Conservation (phyloP, 2,329 filamentous ascomycete genomes). For the Salinomyces thailandicus region DNA sequence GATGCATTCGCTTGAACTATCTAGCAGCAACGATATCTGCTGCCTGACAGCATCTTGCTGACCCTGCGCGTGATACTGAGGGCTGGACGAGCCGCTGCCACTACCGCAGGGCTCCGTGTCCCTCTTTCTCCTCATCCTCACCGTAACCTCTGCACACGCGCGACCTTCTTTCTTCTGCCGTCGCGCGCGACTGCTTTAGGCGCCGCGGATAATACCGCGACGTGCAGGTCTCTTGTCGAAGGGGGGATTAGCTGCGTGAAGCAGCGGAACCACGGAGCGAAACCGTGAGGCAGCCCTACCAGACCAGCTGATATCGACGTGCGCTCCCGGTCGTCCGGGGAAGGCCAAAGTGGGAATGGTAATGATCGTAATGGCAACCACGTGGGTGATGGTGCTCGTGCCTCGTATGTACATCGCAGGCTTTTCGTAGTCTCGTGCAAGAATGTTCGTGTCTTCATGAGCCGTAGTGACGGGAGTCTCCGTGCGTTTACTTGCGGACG, state of each 20-base stretch:
- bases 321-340: constrained; percentile 4
- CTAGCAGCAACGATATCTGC: not conserved
- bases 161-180: not conserved
- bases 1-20: too few species aligned
- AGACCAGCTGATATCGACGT: constrained; percentile 10
- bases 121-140: not conserved
- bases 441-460: not conserved
- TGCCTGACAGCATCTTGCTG: not conserved
- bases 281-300: constrained; percentile 3
- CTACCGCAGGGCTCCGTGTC: not conserved
- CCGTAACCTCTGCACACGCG: not conserved
- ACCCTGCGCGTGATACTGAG: not conserved
- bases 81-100: not conserved
- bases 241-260: constrained; percentile 1
- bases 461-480: not conserved
- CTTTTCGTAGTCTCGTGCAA: constrained; percentile 2
- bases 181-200: not conserved
- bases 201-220: constrained; percentile 1
- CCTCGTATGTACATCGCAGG: constrained; percentile 4
- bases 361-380: constrained; percentile 4
- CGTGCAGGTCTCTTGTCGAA: constrained; percentile 1
- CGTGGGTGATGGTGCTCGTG: too few species aligned
- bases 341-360: constrained; percentile 5
- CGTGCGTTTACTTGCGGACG: constrained; percentile 22
- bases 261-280: not conserved